Conservation (phyloP, 2,329 filamentous ascomycete genomes). For the Pseudogymnoascus verrucosus region DNA sequence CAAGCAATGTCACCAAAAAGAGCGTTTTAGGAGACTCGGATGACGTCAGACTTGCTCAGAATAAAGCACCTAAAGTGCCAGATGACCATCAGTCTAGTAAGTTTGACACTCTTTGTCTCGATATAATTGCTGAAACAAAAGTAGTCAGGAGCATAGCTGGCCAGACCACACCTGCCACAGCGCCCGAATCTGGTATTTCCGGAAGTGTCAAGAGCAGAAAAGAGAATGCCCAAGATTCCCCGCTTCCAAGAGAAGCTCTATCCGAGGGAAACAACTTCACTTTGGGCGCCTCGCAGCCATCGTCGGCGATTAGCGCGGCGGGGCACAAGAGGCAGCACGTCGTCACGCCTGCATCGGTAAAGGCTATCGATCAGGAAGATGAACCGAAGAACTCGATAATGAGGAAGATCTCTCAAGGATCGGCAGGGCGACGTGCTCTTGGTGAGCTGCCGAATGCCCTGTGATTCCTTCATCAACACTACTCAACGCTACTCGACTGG, state of each 20-base stretch:
- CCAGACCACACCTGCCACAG: constrained; percentile 4
- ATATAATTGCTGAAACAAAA: not conserved
- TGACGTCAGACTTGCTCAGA: not conserved
- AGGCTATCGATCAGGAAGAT: constrained; percentile 40
- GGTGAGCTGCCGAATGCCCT: constrained; percentile 4
- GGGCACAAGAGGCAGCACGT: constrained; percentile 37
- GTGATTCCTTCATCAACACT: not conserved
- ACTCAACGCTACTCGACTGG: not conserved
- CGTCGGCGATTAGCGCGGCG: constrained; percentile 15
- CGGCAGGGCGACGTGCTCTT: constrained; percentile 2
- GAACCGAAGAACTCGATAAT: constrained; percentile 30
- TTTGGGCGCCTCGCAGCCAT: constrained; percentile 18
- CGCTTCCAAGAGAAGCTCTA: constrained; percentile 4
- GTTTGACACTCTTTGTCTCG: not conserved
- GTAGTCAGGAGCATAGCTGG: not conserved
- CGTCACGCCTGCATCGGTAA: constrained; percentile 40
- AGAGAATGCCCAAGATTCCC: constrained; percentile 19
- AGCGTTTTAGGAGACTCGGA: constrained; percentile 10
- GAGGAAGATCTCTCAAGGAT: constrained; percentile 3
- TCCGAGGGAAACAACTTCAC: constrained; percentile 11
- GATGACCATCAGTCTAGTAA: not conserved
- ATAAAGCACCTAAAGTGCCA: not conserved
- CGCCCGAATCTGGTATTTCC: not conserved
- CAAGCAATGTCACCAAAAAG: constrained; percentile 23
- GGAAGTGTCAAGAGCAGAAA: constrained; percentile 20